Conservation (phyloP, 495 filamentous ascomycete genomes). For the Podospora sp. region DNA sequence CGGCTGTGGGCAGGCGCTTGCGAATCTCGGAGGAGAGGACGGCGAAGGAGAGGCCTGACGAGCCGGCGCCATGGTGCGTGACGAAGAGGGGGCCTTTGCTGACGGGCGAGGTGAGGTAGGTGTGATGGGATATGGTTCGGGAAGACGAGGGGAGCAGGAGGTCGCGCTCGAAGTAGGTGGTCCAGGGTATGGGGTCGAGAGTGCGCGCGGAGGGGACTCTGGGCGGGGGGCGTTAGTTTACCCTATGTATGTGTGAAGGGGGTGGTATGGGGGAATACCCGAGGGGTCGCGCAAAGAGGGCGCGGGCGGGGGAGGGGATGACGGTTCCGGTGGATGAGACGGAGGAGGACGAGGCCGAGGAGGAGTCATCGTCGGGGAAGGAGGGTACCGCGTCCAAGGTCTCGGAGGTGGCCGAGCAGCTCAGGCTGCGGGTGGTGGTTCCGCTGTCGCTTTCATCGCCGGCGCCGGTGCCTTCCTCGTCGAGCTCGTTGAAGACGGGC, state of each 20-base stretch:
- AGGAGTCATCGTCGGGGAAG: slow-evolving; percentile 62
- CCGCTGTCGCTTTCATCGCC: slow-evolving; percentile 7
- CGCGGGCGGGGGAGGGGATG: slow-evolving; percentile 73
- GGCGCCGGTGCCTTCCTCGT: slow-evolving; percentile 45
- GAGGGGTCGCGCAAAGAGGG: slow-evolving; percentile 70
- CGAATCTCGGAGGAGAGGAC: slow-evolving; percentile 75
- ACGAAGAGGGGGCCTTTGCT: slow-evolving; percentile 66
- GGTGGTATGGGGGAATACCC: slow-evolving; percentile 45
- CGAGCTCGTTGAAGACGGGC: slow-evolving; percentile 54
- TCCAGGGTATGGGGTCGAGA: slow-evolving; percentile 72
- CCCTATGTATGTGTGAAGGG: no score
- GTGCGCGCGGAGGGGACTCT: slow-evolving; percentile 45
- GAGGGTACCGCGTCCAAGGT: background rate
- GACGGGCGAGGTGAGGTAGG: slow-evolving; percentile 74
- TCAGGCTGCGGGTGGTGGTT: background rate
- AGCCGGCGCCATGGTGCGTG: slow-evolving; percentile 57
- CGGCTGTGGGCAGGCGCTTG: slow-evolving; percentile 75
- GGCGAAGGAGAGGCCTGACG: slow-evolving; percentile 54
- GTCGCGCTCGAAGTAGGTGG: slow-evolving; percentile 84
- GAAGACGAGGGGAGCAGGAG: slow-evolving; percentile 60
- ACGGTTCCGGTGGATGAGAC: slow-evolving; percentile 88
- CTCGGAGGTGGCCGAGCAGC: background rate
- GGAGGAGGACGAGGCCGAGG: slow-evolving; percentile 73
- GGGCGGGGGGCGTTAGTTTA: background rate
- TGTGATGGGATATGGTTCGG: slow-evolving; percentile 65